Conservation (phyloP, 1,284 basidiomycete species). For the Xanthoconium separans region DNA sequence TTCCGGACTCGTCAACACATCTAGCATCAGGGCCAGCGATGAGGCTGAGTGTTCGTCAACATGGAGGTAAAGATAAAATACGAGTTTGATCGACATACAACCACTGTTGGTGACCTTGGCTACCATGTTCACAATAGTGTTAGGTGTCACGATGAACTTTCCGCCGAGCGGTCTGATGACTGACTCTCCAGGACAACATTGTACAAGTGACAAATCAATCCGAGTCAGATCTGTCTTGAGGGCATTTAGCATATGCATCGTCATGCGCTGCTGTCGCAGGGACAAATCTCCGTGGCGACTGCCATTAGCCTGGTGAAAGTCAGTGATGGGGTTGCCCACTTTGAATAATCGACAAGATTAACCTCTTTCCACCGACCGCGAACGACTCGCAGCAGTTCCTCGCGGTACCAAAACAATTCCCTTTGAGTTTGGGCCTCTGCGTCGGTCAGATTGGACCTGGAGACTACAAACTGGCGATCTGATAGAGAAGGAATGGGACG, state of each 20-base stretch:
- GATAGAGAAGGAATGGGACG: slow-evolving; percentile 81
- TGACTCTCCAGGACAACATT: slow-evolving; percentile 33
- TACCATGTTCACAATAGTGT: slow-evolving; percentile 59
- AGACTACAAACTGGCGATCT: slow-evolving; percentile 90
- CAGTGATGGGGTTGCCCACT: not conserved
- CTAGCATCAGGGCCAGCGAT: slow-evolving; percentile 51
- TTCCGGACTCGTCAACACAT: slow-evolving; percentile 53
- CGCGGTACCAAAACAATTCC: slow-evolving; percentile 93
- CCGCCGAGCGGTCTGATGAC: slow-evolving; percentile 32
- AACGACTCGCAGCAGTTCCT: slow-evolving; percentile 73
- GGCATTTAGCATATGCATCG: slow-evolving; percentile 71
- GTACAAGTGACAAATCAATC: slow-evolving; percentile 57
- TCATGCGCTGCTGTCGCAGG: slow-evolving; percentile 73
- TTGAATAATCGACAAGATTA: slow-evolving; percentile 1
- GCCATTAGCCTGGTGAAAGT: slow-evolving; percentile 61
- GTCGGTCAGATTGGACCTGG: slow-evolving; percentile 63
- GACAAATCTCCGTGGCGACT: slow-evolving; percentile 72
- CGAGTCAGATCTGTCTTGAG: slow-evolving; percentile 63
- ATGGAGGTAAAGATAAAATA: not conserved
- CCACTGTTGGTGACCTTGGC: slow-evolving; percentile 60
- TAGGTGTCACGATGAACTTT: slow-evolving; percentile 48
- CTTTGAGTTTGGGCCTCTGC: slow-evolving; percentile 62
- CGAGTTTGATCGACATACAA: slow-evolving; percentile 35
- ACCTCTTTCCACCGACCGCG: slow-evolving; percentile 84
- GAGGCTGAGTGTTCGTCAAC: slow-evolving; percentile 39